phyloP scores from a whole-genome alignment of 176 grass and related monocot species.

The Musa itinerans region DNA sequence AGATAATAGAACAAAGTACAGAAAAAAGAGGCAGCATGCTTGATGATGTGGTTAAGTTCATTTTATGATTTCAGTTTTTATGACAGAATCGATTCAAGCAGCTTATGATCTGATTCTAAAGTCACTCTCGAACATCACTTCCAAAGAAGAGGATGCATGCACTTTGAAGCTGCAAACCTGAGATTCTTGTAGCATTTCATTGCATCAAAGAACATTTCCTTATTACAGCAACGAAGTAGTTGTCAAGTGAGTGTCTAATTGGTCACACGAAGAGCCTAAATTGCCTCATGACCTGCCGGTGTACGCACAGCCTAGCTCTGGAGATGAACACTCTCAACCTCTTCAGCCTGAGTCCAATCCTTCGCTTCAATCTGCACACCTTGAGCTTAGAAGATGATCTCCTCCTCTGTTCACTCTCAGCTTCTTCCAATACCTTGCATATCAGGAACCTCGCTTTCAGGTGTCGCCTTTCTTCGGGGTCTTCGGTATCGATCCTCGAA shows the following conservation, averaged over 20 bases:
- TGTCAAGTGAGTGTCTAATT: background rate
- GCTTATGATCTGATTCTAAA: no score
- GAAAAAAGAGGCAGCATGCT: no score
- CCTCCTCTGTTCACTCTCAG: background rate
- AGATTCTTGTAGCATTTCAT: no score
- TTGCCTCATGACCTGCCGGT: background rate
- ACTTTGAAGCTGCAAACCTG: no score
- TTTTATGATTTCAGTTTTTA: no score
- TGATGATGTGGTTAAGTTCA: no score
- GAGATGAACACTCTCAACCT: conserved; percentile 2
- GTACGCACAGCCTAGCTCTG: background rate
- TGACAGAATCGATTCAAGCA: no score
- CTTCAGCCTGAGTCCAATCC: conserved; percentile 8
- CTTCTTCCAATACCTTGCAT: conserved; percentile 12
- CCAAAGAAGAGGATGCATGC: no score
- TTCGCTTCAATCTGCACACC: conserved; percentile 2
- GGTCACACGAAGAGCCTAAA: background rate
- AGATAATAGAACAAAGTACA: no score
- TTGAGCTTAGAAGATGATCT: conserved; percentile 1
- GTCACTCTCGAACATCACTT: no score
- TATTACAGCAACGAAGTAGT: background rate
- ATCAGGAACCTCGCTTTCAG: conserved; percentile 12
- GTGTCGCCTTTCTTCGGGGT: conserved; percentile 2
- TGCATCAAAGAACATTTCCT: background rate
- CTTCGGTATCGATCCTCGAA: background rate